Conservation (phyloP, 495 filamentous ascomycete species). For the Penicillium bialowiezense region DNA sequence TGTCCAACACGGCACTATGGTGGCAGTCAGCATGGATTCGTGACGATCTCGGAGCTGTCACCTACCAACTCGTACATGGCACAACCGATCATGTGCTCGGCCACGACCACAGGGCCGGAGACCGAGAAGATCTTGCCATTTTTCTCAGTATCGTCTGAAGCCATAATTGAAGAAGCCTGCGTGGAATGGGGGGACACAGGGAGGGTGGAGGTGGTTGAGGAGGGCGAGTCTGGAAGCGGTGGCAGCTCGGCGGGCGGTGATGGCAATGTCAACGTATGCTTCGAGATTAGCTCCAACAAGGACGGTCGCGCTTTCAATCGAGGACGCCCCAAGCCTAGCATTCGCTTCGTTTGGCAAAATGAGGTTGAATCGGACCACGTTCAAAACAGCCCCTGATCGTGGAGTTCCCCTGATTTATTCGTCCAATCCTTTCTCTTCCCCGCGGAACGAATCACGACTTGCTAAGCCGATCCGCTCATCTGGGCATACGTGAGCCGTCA, state of each 20-base stretch:
- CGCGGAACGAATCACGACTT: constrained; percentile 3
- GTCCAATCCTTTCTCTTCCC: constrained; percentile 9
- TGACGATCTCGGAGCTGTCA: constrained; percentile 11
- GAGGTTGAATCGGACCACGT: not conserved
- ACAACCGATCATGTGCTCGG: constrained; percentile 98
- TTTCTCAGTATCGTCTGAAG: constrained; percentile 52
- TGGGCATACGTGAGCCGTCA: not conserved
- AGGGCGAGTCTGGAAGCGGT: constrained; percentile 53
- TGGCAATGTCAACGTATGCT: constrained; percentile 28
- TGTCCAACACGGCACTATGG: constrained; percentile 84
- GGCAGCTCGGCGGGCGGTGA: constrained; percentile 43
- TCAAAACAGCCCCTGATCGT: constrained; percentile 2
- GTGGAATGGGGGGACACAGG: constrained; percentile 35
- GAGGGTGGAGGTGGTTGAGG: constrained; percentile 39
- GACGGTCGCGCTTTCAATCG: constrained; percentile 69
- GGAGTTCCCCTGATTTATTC: constrained; percentile 7
- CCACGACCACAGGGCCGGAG: constrained; percentile 86
- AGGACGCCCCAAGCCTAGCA: constrained; percentile 59
- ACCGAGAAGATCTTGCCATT: constrained; percentile 55
- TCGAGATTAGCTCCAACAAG: constrained; percentile 61
- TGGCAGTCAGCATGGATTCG: constrained; percentile 8
- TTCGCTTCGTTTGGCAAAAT: constrained; percentile 23
- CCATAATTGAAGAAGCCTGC: constrained; percentile 53
- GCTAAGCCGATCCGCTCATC: constrained; percentile 4
- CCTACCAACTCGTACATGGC: constrained; percentile 98